These are phyloP conservation scores for Dactylellina leptospora DNA, from an alignment of 2,329 filamentous ascomycete species.

Conservation along the genomic window DNA sequence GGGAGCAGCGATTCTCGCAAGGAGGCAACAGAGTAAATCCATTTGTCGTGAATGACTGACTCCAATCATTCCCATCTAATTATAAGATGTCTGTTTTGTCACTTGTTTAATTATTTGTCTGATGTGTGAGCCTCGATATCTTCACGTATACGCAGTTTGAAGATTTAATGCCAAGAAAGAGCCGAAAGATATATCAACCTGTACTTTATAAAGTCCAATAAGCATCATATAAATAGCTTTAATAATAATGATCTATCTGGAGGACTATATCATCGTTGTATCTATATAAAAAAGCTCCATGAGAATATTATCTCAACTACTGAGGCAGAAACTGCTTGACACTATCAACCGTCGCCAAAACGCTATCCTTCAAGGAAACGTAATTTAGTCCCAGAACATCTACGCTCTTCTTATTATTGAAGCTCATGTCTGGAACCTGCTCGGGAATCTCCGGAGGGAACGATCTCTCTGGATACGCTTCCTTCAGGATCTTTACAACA, in stretches of 20 bases:
- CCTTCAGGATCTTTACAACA: constrained; percentile 67
- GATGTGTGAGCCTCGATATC: no score
- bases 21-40: no score
- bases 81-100: no score
- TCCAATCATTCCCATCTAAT: no score
- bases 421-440: constrained; percentile 38
- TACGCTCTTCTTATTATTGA: constrained; percentile 64
- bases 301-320: neutral
- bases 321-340: constrained; percentile 57
- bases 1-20: neutral
- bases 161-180: no score
- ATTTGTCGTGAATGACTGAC: no score
- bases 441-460: constrained; percentile 60
- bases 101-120: no score
- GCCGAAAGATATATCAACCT: no score
- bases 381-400: constrained; percentile 71
- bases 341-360: constrained; percentile 68
- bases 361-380: constrained; percentile 67
- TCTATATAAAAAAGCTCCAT: neutral
- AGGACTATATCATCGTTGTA: neutral
- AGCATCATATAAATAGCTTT: no score
- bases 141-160: no score
- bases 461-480: constrained; percentile 67
- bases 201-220: no score
- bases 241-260: neutral